phyloP scores from a whole-genome alignment of 1,284 basidiomycete species.

The Cryptococcus sp. region DNA sequence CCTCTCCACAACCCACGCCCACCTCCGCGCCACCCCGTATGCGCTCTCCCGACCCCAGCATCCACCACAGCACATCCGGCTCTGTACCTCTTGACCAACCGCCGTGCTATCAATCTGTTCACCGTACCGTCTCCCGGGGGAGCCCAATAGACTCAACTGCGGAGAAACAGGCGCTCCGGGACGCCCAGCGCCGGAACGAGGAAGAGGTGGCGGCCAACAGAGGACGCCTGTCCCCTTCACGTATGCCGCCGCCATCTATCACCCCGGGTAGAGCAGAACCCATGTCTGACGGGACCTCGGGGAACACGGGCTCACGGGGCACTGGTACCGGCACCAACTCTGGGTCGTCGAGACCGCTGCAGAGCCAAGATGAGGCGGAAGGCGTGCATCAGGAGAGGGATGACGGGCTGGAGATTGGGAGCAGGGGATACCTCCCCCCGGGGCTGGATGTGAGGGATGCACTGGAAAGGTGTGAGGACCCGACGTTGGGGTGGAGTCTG shows the following conservation, averaged over 20 bases:
- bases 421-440: slow-evolving; percentile 16
- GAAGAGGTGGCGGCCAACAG: slow-evolving; percentile 6
- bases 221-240: slow-evolving; percentile 1
- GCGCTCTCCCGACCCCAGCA: no score
- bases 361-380: neutral
- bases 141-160: slow-evolving; percentile 3
- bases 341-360: no score
- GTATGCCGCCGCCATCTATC: neutral
- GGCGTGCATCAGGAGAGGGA: neutral
- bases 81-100: no score
- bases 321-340: no score
- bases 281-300: neutral
- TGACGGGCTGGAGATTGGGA: slow-evolving; percentile 8
- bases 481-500: slow-evolving; percentile 43
- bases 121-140: neutral
- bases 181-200: slow-evolving; percentile 1
- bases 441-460: slow-evolving; percentile 37
- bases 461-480: slow-evolving; percentile 39
- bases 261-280: neutral
- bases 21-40: no score
- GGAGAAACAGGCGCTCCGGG: slow-evolving; percentile 19
- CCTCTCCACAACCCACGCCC: no score
- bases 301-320: no score
- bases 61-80: no score
- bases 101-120: no score